These are phyloP conservation scores for Chernovozyma sophiae-reginae DNA, from an alignment of 1,139 yeast species.

Conservation along the genomic window DNA sequence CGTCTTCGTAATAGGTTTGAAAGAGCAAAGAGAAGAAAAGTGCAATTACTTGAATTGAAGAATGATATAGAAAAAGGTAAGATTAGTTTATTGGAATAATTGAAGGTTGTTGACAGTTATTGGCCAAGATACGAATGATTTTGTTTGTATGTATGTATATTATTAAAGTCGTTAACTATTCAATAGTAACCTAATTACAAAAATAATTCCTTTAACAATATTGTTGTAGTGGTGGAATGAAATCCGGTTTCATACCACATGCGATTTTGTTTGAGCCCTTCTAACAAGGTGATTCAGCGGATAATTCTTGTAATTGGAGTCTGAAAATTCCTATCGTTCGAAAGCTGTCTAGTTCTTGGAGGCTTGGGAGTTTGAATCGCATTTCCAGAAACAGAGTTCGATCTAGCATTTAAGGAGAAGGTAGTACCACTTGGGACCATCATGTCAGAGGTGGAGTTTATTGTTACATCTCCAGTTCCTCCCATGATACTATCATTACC, in stretches of 20 bases:
- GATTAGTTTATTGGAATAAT: slow-evolving; percentile 2
- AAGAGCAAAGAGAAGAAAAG: slow-evolving; percentile 22
- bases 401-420: slow-evolving; percentile 12
- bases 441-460: slow-evolving; percentile 28
- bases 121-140: too few species aligned
- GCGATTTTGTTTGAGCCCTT: too few species aligned
- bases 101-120: too few species aligned
- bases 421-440: slow-evolving; percentile 27
- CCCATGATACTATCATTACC: slow-evolving; percentile 29
- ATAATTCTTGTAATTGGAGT: slow-evolving; percentile 40
- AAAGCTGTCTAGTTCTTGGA: slow-evolving; percentile 35
- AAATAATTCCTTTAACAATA: too few species aligned
- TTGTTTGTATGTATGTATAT: too few species aligned
- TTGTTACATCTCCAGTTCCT: slow-evolving; percentile 23
- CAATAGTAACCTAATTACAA: too few species aligned
- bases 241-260: too few species aligned
- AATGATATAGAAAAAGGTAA: slow-evolving; percentile 23
- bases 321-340: slow-evolving; percentile 38
- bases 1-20: slow-evolving; percentile 42
- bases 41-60: slow-evolving; percentile 23
- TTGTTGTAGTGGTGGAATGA: too few species aligned
- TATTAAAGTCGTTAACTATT: background rate
- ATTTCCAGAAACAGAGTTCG: slow-evolving; percentile 5
- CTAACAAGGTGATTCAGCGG: too few species aligned
- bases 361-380: slow-evolving; percentile 36